A percentile compares a stretch with the other conserved stretches of the same genome.
Evolutionary conservation across 1,284 basidiomycete genomes (phyloP).

Genomic region (Rhodotorula sp.): DNA sequence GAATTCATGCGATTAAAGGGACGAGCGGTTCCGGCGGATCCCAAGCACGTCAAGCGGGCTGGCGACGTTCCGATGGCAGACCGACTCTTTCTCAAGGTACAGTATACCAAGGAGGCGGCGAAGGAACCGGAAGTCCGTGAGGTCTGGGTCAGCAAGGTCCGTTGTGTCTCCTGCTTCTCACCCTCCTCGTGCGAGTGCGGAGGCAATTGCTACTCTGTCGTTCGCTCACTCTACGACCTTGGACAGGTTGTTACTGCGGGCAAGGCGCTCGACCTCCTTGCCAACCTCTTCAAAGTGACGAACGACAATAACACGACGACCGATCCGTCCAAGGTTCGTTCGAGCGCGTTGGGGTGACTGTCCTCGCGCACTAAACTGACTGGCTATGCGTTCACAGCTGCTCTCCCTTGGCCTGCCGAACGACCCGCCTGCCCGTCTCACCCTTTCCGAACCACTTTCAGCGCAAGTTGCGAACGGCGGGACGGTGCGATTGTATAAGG

Average conservation of each 20-base stretch:
- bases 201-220: background rate
- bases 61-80: slow-evolving; percentile 25
- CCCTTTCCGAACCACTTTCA: background rate
- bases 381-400: background rate
- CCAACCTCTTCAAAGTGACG: slow-evolving; percentile 17
- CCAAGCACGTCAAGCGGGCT: slow-evolving; percentile 11
- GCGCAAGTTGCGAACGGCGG: slow-evolving; percentile 4
- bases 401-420: background rate
- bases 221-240: too few species aligned
- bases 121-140: background rate
- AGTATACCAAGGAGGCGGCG: background rate
- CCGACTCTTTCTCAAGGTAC: slow-evolving; percentile 18
- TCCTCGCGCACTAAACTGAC: too few species aligned
- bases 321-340: slow-evolving; percentile 12
- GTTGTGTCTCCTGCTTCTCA: background rate
- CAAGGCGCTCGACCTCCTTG: slow-evolving; percentile 39
- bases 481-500: background rate
- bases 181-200: background rate
- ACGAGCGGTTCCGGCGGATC: slow-evolving; percentile 21
- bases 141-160: slow-evolving; percentile 28
- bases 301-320: slow-evolving; percentile 27
- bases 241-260: slow-evolving; percentile 12
- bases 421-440: slow-evolving; percentile 1
- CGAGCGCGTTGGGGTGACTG: background rate
- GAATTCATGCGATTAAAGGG: slow-evolving; percentile 30